These are phyloP conservation scores for Cutaneotrichosporon cavernicola DNA, from an alignment of 1,284 basidiomycete species.

Conservation along the genomic window DNA sequence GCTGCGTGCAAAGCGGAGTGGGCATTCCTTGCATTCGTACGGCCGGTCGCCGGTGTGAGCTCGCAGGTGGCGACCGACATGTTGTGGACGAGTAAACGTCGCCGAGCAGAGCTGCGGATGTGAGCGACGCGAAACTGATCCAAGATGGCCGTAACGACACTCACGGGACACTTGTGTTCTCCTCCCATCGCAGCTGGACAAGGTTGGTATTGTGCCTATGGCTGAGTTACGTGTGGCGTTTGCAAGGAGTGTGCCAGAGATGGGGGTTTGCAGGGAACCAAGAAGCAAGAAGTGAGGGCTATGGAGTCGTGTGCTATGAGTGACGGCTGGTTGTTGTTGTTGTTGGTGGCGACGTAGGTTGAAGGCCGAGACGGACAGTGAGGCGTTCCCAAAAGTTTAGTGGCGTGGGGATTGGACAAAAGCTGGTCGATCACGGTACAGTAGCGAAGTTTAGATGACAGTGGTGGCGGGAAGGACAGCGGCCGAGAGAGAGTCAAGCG, in stretches of 20 bases:
- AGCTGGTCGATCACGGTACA: not conserved
- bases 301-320: not conserved
- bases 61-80: slow-evolving; percentile 85
- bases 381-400: not conserved
- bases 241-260: not conserved
- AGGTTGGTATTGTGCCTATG: not conserved
- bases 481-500: not conserved
- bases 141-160: not conserved
- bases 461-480: not conserved
- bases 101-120: slow-evolving; percentile 64
- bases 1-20: slow-evolving; percentile 82
- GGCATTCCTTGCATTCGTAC: slow-evolving; percentile 84
- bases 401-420: not conserved
- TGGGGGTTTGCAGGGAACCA: not conserved
- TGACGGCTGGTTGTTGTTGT: not conserved
- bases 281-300: not conserved
- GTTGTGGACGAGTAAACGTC: slow-evolving; percentile 82
- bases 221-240: not conserved
- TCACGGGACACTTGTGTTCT: slow-evolving; percentile 30
- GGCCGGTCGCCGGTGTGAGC: slow-evolving; percentile 89
- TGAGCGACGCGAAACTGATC: not conserved
- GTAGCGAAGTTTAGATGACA: not conserved
- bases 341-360: not conserved
- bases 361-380: not conserved
- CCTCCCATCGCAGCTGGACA: slow-evolving; percentile 21